Conservation (phyloP, 2,329 filamentous ascomycete species). For the Trichoderma simmonsii region DNA sequence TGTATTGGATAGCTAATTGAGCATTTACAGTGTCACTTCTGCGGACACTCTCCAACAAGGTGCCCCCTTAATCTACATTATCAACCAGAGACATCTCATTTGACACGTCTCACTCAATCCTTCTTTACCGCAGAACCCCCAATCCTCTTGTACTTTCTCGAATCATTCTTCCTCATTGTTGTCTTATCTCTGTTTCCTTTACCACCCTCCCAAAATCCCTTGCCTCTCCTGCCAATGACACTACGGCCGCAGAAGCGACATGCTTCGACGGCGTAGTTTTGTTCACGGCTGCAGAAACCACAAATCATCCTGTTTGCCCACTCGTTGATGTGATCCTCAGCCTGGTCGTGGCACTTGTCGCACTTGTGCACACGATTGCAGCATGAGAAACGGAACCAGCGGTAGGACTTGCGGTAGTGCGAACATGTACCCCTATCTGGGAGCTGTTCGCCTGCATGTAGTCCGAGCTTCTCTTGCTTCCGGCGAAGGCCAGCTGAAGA, state of each 20-base stretch:
- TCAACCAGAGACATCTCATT: neutral
- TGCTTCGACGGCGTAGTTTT: slow-evolving; percentile 72
- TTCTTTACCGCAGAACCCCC: slow-evolving; percentile 36
- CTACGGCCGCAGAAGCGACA: slow-evolving; percentile 70
- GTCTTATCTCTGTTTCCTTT: slow-evolving; percentile 72
- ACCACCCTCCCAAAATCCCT: slow-evolving; percentile 84
- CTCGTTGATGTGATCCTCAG: slow-evolving; percentile 70
- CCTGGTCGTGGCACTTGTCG: slow-evolving; percentile 71
- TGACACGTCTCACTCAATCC: neutral
- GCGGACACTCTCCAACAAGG: neutral
- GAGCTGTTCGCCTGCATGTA: slow-evolving; percentile 55
- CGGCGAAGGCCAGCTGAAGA: slow-evolving; percentile 42
- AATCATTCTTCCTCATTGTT: slow-evolving; percentile 73
- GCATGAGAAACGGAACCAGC: slow-evolving; percentile 66
- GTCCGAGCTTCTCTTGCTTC: slow-evolving; percentile 52
- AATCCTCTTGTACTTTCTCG: slow-evolving; percentile 66
- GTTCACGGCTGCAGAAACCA: slow-evolving; percentile 75
- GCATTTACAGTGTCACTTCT: neutral
- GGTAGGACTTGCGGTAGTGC: slow-evolving; percentile 58
- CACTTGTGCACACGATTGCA: slow-evolving; percentile 58
- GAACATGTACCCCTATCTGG: slow-evolving; percentile 51
- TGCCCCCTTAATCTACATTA: neutral
- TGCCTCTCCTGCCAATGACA: slow-evolving; percentile 62
- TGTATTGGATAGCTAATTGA: neutral
- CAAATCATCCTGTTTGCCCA: slow-evolving; percentile 84